Percentiles rank a stretch among this genome's conserved stretches.
These are phyloP conservation scores for Exophiala spinifera DNA, from an alignment of 2,329 filamentous ascomycete species.

Conservation along the genomic window DNA sequence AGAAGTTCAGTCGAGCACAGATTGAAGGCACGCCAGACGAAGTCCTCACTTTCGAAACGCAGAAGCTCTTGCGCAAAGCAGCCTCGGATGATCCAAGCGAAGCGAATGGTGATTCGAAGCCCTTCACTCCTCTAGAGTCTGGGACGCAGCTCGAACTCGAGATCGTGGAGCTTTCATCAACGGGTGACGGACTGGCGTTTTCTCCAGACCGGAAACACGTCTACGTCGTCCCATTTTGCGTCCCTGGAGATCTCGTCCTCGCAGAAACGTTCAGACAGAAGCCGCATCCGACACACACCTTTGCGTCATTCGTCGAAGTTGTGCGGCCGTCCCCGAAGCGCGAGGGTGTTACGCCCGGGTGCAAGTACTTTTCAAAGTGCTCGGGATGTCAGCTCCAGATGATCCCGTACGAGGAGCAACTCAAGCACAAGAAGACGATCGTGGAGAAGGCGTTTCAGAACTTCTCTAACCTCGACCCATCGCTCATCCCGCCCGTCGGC, in stretches of 20 bases:
- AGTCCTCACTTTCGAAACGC: conserved; percentile 18
- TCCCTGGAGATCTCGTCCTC: conserved; percentile 77
- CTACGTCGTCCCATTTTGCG: conserved; percentile 77
- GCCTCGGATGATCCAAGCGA: background rate
- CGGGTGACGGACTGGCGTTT: conserved; percentile 82
- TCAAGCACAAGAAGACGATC: conserved; percentile 77
- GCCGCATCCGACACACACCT: conserved; percentile 62
- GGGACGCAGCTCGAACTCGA: conserved; percentile 69
- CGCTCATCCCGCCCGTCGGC: conserved; percentile 69
- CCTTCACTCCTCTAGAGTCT: background rate
- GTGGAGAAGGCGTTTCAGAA: conserved; percentile 89
- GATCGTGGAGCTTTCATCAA: conserved; percentile 81
- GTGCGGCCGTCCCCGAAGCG: conserved; percentile 69
- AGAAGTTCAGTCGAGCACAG: background rate
- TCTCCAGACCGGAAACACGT: conserved; percentile 54
- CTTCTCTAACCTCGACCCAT: conserved; percentile 78
- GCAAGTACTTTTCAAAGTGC: conserved; percentile 82
- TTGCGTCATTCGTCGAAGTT: conserved; percentile 79
- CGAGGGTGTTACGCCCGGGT: conserved; percentile 72
- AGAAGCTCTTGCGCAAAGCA: conserved; percentile 8
- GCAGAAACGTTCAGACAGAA: conserved; percentile 77
- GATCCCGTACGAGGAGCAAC: conserved; percentile 82
- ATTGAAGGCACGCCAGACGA: conserved; percentile 18
- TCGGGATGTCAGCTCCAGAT: conserved; percentile 97
- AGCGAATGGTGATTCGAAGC: background rate